A percentile compares a stretch with the other conserved stretches of the same genome.
phyloP scores from a whole-genome alignment of 257 asterid species.

The Perilla frutescens region DNA sequence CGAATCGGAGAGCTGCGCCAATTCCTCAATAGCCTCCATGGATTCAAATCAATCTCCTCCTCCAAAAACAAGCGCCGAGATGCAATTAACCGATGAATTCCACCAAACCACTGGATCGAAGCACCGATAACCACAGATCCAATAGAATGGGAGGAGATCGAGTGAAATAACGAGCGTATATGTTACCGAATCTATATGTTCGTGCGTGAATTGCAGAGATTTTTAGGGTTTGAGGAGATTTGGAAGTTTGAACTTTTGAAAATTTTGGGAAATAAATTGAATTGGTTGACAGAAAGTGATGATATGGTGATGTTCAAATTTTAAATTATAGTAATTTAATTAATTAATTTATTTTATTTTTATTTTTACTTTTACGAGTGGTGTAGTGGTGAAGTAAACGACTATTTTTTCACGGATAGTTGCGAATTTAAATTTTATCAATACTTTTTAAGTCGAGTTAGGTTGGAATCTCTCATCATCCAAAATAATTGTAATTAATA shows the following conservation, averaged over 20 bases:
- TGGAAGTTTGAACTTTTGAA: constrained; percentile 50
- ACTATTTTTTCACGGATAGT: too few species aligned
- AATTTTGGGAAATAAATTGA: constrained; percentile 26
- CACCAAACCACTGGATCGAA: constrained; percentile 50
- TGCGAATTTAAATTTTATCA: neutral
- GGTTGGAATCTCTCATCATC: too few species aligned
- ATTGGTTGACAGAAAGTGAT: constrained; percentile 33
- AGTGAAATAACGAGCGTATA: constrained; percentile 25
- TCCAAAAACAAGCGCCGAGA: constrained; percentile 28
- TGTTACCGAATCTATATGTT: constrained; percentile 20
- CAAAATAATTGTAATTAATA: too few species aligned
- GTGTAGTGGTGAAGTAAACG: too few species aligned
- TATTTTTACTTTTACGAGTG: too few species aligned
- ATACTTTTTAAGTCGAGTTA: too few species aligned
- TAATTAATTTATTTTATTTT: neutral
- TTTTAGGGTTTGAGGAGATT: constrained; percentile 47
- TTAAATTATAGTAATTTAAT: neutral
- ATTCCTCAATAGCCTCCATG: constrained; percentile 82
- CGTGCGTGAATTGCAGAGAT: constrained; percentile 14
- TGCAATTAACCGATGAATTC: constrained; percentile 13
- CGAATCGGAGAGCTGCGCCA: constrained; percentile 87
- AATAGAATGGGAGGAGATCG: constrained; percentile 47
- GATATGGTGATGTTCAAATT: constrained; percentile 31
- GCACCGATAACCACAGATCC: constrained; percentile 48
- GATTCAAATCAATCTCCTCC: constrained; percentile 36